Evolutionary conservation across 73 alveolate genomes (phyloP), one percentile per base, ranked within the genome.

Genomic region (Durusdinium trenchii): DNA sequence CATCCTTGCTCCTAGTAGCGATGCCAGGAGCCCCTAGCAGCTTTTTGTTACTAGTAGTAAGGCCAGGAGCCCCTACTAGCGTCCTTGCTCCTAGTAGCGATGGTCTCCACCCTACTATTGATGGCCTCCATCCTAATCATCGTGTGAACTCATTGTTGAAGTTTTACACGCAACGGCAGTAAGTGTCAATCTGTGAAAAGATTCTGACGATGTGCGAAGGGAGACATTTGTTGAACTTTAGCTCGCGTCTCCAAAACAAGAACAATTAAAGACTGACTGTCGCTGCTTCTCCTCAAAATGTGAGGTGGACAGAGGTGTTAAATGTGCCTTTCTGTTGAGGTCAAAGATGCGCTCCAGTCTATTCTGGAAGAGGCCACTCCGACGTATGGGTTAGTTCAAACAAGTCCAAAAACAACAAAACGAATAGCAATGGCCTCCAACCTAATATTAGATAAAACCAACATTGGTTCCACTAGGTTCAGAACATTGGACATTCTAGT

Each of bases 341-440:
- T 62, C n/a, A 46, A 69, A 28, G 96, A 87, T 9, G 42, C 86
- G 43, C 57, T 87, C 52, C 86, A 62, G 71, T 43, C 64, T 42
- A 87, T 87, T 32, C 78, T 87, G 96, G 96, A 61, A 45, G 86
- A 87, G 6, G 96, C 78, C 40, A 52, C 51, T 47, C 30, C 3
- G 91, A 18, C 32, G 64, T 38, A 5, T 3, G 36, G 67, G 9
- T 43, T 43, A 16, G 91, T 23, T n/a, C 9, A 43, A 23, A 47
- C 67, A 1, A 2, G 38, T 46, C 38, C 38, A 23, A 23, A 45
- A 35, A 20, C 45, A 6, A 61, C 2, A 16, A 78, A 16, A 2
- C 38, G 42, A 3, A 14, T 12, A 35, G 57, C 43, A 62, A 12
- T 6, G 85, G 6, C 28, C 26, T 43, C 3, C 23, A 10, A 0